Evolutionary conservation across 345 rosid species (phyloP).

Genomic region (Odontarrhena argentea): DNA sequence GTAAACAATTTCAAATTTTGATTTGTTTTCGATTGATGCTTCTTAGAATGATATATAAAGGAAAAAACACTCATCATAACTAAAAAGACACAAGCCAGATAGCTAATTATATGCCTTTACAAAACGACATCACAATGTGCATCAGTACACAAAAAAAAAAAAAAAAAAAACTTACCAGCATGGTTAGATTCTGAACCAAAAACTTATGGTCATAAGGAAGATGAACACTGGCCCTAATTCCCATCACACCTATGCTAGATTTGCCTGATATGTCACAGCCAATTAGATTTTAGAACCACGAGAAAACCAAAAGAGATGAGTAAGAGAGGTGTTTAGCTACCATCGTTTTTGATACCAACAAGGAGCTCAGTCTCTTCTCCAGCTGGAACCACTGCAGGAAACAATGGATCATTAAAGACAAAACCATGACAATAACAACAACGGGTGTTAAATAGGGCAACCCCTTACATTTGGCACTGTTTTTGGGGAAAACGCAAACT

Average conservation of each 20-base stretch:
- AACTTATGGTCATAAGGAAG: slow-evolving; percentile 74
- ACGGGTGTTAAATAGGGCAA: not conserved
- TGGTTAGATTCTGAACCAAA: slow-evolving; percentile 87
- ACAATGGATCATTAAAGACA: not conserved
- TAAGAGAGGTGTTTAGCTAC: slow-evolving; percentile 44
- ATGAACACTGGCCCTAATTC: slow-evolving; percentile 90
- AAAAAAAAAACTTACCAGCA: slow-evolving; percentile 55
- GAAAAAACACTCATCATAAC: slow-evolving; percentile 2
- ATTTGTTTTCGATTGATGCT: not conserved
- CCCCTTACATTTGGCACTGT: slow-evolving; percentile 64
- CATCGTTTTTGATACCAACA: slow-evolving; percentile 85
- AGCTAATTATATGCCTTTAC: not conserved
- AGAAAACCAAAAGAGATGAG: slow-evolving; percentile 2
- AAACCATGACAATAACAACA: not conserved
- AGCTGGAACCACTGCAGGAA: slow-evolving; percentile 70
- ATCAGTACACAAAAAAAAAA: not conserved
- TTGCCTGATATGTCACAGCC: slow-evolving; percentile 55
- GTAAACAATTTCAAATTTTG: not conserved
- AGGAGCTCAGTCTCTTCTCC: slow-evolving; percentile 89
- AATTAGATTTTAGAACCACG: not conserved
- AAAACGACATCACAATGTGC: not conserved
- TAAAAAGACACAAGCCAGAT: not conserved
- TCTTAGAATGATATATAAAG: not conserved
- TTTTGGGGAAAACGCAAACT: slow-evolving; percentile 78
- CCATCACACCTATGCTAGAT: slow-evolving; percentile 62